Base-by-base conservation (phyloP, 2,329 filamentous ascomycete species). In the Aspergillus neoniger region DNA sequence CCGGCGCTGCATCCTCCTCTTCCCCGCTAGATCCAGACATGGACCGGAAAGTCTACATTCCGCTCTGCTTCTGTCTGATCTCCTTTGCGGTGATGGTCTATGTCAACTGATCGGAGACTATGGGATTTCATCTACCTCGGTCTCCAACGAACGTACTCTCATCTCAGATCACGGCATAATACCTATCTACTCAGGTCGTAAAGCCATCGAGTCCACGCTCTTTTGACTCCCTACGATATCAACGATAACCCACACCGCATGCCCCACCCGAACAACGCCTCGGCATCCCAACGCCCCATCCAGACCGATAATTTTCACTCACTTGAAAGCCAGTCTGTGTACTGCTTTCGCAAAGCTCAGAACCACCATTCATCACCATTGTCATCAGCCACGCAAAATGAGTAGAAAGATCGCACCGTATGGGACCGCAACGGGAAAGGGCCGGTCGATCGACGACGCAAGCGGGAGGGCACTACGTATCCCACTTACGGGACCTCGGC, bases 41-140 rank as follows among this genome's bases (percentile, higher is more conserved):
- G 69, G 73, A 75, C 56, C 70, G 66, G 61, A 72, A 67, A 48
- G 71, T 74, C 63, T 74, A 74, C 50, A 74, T 75, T 36, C 72
- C 73, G 15, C 67, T 75, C 25, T 75, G 73, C 61, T 73, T 75
- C 67, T 75, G 73, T 61, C 65, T 75, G 53, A 69, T 75, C 62
- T 75, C 73, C 36, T 75, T 75, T 60, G 73, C 72, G n/a, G 73
- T 75, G 55, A 70, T 75, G 66, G 67, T 72, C 61, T 75, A 73
- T 60, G 59, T 69, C 66, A 71, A 74, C 65, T 75, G 65, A 67
- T 61, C 25, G n/a, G 17, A 41, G 15, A n/a, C n/a, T 39, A 14
- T 14, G 53, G 28, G 30, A 44, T 39, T 8, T 23, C 17, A 47
- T 23, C 5, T 23, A n/a, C 23, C 12, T 8, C 38, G 38, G 15